phyloP scores from a whole-genome alignment of 768 basidiomycete species.

The Hemileccinum impolitum region DNA sequence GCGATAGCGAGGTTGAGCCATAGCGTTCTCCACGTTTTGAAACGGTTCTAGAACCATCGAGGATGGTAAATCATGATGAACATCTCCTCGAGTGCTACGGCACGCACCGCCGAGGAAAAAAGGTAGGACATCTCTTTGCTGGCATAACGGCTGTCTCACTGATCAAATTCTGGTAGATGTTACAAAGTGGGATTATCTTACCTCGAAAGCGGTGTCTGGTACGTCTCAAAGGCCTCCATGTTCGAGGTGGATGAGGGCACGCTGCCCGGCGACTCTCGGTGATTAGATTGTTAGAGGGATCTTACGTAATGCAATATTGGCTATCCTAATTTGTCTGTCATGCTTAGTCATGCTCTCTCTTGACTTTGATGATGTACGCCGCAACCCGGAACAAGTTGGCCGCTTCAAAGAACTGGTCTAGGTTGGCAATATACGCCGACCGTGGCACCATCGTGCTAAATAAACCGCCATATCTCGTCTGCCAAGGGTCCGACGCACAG shows the following conservation, averaged over 20 bases:
- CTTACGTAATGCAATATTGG: not conserved
- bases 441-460: slow-evolving; percentile 51
- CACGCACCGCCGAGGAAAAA: slow-evolving; percentile 86
- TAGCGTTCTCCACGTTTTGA: slow-evolving; percentile 90
- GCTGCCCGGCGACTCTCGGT: not conserved
- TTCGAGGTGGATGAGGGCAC: not conserved
- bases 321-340: not conserved
- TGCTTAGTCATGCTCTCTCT: slow-evolving; percentile 12
- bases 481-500: slow-evolving; percentile 40
- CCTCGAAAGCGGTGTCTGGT: slow-evolving; percentile 83
- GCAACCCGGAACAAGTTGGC: slow-evolving; percentile 6
- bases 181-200: slow-evolving; percentile 25
- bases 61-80: not conserved
- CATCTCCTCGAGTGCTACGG: not conserved
- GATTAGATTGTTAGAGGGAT: not conserved
- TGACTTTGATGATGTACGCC: slow-evolving; percentile 14
- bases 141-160: slow-evolving; percentile 80
- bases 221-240: slow-evolving; percentile 68
- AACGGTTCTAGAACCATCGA: slow-evolving; percentile 66
- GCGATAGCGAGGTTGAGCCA: slow-evolving; percentile 97
- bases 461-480: slow-evolving; percentile 57
- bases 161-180: not conserved
- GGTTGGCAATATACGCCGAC: slow-evolving; percentile 49
- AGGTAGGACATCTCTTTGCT: slow-evolving; percentile 98
- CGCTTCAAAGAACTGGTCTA: slow-evolving; percentile 30